Evolutionary conservation across 192 early-diverging fungal species (phyloP).

Genomic region (Spizellomyces punctatus): DNA sequence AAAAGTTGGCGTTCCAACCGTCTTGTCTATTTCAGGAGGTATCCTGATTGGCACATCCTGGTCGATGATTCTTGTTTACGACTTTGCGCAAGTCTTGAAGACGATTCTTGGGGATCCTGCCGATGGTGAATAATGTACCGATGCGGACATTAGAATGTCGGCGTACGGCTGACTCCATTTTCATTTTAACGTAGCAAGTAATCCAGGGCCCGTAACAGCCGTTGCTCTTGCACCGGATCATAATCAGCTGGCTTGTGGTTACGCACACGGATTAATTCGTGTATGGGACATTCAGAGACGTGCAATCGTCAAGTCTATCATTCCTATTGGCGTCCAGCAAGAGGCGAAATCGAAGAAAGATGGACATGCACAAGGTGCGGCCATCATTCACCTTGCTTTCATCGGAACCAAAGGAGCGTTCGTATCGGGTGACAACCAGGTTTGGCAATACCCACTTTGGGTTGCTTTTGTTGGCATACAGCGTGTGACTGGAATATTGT

Average conservation of each 20-base stretch:
- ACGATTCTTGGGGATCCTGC: no score
- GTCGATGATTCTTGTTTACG: no score
- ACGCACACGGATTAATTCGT: slow-evolving; percentile 37
- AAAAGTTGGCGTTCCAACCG: slow-evolving; percentile 34
- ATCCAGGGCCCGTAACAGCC: slow-evolving; percentile 42
- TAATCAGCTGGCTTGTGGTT: slow-evolving; percentile 41
- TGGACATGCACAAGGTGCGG: slow-evolving; percentile 41
- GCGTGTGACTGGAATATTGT: no score
- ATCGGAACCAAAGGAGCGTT: slow-evolving; percentile 33
- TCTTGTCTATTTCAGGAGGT: no score
- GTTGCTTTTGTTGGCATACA: no score
- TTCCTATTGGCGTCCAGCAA: slow-evolving; percentile 24
- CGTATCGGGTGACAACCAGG: slow-evolving; percentile 51
- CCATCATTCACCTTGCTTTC: slow-evolving; percentile 47
- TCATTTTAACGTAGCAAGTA: background rate
- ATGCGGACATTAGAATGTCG: no score
- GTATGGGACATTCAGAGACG: slow-evolving; percentile 52
- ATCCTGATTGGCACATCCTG: no score
- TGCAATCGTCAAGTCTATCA: slow-evolving; percentile 25
- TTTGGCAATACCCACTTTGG: background rate
- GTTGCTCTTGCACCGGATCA: slow-evolving; percentile 40
- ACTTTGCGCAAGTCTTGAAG: no score
- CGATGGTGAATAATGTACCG: no score
- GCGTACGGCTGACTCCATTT: background rate
- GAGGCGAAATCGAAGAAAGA: slow-evolving; percentile 12